Evolutionary conservation across 2,329 filamentous ascomycete species (phyloP).

Genomic region (Aspergillus texensis): DNA sequence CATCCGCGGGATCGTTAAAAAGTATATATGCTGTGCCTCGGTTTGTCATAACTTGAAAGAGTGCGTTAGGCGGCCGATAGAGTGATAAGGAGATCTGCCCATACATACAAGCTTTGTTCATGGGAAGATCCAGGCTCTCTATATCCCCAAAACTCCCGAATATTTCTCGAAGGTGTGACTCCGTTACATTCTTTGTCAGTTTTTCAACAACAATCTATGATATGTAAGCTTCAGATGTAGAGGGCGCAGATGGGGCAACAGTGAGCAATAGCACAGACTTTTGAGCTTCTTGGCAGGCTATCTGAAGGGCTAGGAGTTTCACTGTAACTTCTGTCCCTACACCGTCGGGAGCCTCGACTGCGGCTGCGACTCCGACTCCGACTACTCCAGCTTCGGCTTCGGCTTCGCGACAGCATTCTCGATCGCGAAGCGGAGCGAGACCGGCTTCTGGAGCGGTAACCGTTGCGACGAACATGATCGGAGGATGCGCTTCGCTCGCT

Average conservation of each 20-base stretch:
- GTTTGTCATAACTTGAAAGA: constrained; percentile 73
- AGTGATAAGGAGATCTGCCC: background rate
- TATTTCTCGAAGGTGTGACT: constrained; percentile 85
- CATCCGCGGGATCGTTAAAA: constrained; percentile 74
- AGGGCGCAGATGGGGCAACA: background rate
- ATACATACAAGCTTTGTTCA: constrained; percentile 77
- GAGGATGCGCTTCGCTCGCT: constrained; percentile 31
- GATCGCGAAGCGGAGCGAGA: constrained; percentile 33
- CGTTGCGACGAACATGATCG: constrained; percentile 29
- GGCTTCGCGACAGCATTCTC: constrained; percentile 36
- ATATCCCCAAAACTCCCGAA: constrained; percentile 88
- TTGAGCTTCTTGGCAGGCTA: constrained; percentile 38
- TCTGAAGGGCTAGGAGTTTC: constrained; percentile 30
- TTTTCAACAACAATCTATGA: constrained; percentile 89
- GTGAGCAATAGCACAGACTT: constrained; percentile 27
- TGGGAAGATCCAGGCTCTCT: constrained; percentile 82
- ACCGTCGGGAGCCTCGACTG: constrained; percentile 34
- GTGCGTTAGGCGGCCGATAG: constrained; percentile 1
- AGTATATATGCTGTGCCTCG: constrained; percentile 92
- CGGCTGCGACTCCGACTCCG: constrained; percentile 39
- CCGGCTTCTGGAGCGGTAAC: constrained; percentile 28
- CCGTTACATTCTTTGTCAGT: constrained; percentile 91
- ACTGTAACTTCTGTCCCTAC: constrained; percentile 37
- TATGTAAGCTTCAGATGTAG: background rate
- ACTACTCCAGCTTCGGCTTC: constrained; percentile 42